A percentile compares a stretch with the other conserved stretches of the same genome.
phyloP scores from a whole-genome alignment of 768 basidiomycete genomes.

The Infundibulicybe gibba region DNA sequence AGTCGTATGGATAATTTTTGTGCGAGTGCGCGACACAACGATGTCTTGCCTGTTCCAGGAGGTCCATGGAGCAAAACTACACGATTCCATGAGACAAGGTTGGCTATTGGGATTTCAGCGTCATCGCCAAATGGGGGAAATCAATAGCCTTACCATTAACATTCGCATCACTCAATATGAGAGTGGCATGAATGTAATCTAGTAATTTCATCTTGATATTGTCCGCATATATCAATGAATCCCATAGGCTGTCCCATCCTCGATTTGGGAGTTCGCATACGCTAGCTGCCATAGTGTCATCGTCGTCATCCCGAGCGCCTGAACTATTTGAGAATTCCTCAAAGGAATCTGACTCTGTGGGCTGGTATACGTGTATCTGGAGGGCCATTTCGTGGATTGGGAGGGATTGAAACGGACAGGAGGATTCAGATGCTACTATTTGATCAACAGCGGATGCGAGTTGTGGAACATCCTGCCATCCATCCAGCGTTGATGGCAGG shows the following conservation, averaged over 20 bases:
- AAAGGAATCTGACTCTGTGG: conserved; percentile 59
- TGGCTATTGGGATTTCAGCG: conserved; percentile 44
- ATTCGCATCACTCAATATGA: conserved; percentile 86
- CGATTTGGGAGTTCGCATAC: conserved; percentile 85
- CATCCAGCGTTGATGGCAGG: conserved; percentile 66
- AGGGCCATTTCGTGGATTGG: conserved; percentile 58
- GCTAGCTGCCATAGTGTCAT: conserved; percentile 82
- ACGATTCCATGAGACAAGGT: conserved; percentile 94
- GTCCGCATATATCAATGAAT: conserved; percentile 79
- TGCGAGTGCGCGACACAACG: conserved; percentile 88
- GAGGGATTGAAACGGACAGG: conserved; percentile 51
- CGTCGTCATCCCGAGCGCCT: conserved; percentile 56
- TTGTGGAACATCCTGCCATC: conserved; percentile 76
- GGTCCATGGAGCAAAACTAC: conserved; percentile 94
- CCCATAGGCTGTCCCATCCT: conserved; percentile 91
- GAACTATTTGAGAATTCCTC: conserved; percentile 70
- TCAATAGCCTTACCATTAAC: conserved; percentile 63
- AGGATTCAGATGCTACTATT: conserved; percentile 69
- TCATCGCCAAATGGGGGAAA: conserved; percentile 3
- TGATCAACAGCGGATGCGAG: conserved; percentile 73
- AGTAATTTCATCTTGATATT: conserved; percentile 85
- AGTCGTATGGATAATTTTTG: conserved; percentile 94
- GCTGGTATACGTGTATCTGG: conserved; percentile 88
- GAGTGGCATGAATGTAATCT: conserved; percentile 92
- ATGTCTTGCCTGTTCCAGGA: conserved; percentile 97